phyloP scores from a whole-genome alignment of 805 yeast species.

The Wickerhamiella azymoides region DNA sequence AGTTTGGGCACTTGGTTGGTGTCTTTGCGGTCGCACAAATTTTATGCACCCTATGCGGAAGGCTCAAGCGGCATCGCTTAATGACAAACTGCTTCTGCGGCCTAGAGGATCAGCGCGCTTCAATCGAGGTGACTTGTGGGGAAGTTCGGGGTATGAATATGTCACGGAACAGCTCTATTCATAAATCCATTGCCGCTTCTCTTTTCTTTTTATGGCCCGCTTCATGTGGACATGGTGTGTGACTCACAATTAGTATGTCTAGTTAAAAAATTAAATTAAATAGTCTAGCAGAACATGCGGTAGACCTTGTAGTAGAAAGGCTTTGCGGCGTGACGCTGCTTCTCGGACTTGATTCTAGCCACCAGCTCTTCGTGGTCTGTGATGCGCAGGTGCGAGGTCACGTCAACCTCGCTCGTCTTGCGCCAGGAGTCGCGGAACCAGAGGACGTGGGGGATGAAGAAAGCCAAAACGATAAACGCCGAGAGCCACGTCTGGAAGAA shows the following conservation, averaged over 20 bases:
- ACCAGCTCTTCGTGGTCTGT: conserved; percentile 18
- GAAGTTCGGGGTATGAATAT: too few relatives aligned
- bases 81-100: not conserved
- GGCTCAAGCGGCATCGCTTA: not conserved
- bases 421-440: conserved; percentile 13
- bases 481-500: conserved; percentile 47
- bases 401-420: conserved; percentile 12
- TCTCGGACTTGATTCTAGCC: conserved; percentile 47
- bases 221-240: too few relatives aligned
- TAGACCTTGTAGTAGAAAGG: conserved; percentile 38
- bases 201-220: too few relatives aligned
- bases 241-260: not conserved
- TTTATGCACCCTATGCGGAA: not conserved
- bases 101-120: too few relatives aligned
- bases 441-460: conserved; percentile 11
- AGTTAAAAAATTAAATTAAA: conserved; percentile 1
- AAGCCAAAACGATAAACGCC: conserved; percentile 19
- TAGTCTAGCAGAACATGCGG: conserved; percentile 38
- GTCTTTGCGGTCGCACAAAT: not conserved
- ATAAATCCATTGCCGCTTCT: too few relatives aligned
- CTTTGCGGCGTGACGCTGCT: conserved; percentile 32
- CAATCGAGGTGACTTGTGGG: too few relatives aligned
- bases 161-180: too few relatives aligned
- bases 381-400: conserved; percentile 14
- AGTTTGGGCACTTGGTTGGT: not conserved